Conservation (phyloP, 305 asterid genomes). For the Ajuga reptans region DNA sequence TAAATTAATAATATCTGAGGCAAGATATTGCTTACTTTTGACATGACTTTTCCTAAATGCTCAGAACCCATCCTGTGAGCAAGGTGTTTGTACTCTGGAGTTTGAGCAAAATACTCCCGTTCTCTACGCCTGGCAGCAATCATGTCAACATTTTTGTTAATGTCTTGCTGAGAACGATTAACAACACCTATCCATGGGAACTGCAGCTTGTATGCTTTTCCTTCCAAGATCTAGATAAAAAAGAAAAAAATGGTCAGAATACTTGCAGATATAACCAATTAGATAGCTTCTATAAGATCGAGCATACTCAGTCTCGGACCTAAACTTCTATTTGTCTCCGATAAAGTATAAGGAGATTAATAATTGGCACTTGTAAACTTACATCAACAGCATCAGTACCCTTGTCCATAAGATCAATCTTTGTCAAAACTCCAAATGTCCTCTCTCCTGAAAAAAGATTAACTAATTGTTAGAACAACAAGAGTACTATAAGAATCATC, state of each 20-base stretch:
- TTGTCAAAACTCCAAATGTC: conserved; percentile 71
- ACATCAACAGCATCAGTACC: conserved; percentile 80
- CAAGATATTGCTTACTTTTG: conserved; percentile 41
- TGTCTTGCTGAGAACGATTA: conserved; percentile 76
- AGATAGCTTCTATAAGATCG: background rate
- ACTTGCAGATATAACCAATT: background rate
- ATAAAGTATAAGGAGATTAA: background rate
- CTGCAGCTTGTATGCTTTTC: conserved; percentile 63
- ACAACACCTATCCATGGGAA: conserved; percentile 81
- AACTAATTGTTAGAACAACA: conserved; percentile 1
- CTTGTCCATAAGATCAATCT: conserved; percentile 87
- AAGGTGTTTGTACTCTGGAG: conserved; percentile 63
- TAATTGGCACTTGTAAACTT: conserved; percentile 29
- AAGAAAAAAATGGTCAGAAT: conserved; percentile 19
- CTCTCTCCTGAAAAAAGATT: conserved; percentile 54
- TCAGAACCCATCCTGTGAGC: conserved; percentile 69
- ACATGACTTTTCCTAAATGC: conserved; percentile 66
- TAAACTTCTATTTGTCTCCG: conserved; percentile 1
- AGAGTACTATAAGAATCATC: background rate
- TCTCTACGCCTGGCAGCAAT: conserved; percentile 76
- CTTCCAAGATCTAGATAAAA: conserved; percentile 56
- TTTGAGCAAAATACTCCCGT: conserved; percentile 57
- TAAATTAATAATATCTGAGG: background rate
- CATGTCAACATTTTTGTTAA: conserved; percentile 73
- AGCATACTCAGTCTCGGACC: background rate